Conservation (phyloP, 768 basidiomycete species). For the Kondoa malvinella region DNA sequence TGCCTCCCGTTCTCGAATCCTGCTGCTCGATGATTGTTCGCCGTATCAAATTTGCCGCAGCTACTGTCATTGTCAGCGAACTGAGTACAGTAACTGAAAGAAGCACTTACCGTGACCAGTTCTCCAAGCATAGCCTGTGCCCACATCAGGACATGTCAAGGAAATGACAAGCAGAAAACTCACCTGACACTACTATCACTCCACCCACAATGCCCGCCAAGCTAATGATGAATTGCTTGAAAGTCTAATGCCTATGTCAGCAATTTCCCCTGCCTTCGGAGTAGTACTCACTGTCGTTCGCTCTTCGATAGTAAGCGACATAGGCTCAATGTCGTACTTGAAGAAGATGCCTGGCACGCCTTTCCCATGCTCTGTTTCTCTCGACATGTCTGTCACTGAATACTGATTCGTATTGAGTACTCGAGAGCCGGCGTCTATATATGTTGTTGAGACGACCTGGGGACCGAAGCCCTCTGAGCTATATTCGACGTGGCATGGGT, state of each 20-base stretch:
- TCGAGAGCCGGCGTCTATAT: conserved; percentile 39
- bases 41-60: neutral
- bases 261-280: neutral
- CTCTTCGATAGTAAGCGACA: conserved; percentile 68
- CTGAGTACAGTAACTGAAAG: too few relatives aligned
- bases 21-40: neutral
- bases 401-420: conserved; percentile 62
- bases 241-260: conserved; percentile 27
- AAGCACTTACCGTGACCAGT: too few relatives aligned
- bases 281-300: conserved; percentile 44
- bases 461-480: neutral
- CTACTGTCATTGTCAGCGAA: too few relatives aligned
- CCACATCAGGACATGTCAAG: neutral
- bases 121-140: conserved; percentile 4
- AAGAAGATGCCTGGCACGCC: conserved; percentile 82
- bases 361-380: conserved; percentile 51
- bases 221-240: conserved; percentile 67
- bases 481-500: neutral
- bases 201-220: conserved; percentile 84
- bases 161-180: neutral
- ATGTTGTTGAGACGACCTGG: conserved; percentile 77
- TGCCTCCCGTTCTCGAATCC: neutral
- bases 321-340: conserved; percentile 90
- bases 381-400: conserved; percentile 81
- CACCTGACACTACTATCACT: conserved; percentile 55